phyloP scores from a whole-genome alignment of 371 early-diverging fungal species.

The Lichtheimia ornata region DNA sequence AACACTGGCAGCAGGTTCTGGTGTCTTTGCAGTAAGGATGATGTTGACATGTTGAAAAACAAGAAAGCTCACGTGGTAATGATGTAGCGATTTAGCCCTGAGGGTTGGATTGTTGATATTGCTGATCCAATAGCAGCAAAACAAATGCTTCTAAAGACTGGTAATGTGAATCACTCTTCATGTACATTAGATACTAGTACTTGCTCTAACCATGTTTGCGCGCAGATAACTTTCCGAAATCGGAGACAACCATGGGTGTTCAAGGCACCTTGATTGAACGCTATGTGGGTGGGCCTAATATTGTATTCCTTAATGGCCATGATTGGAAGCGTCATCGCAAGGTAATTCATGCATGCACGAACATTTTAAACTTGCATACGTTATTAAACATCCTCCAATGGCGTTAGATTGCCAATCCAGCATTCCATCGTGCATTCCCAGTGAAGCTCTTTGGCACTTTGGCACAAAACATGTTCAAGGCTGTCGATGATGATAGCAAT shows the following conservation, averaged over 20 bases:
- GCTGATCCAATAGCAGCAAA: conserved; percentile 24
- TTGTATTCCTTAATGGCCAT: conserved; percentile 21
- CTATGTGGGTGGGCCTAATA: conserved; percentile 23
- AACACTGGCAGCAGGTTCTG: background rate
- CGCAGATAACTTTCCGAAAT: conserved; percentile 31
- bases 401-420: conserved; percentile 35
- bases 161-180: conserved; percentile 1
- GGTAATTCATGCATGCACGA: conserved; percentile 7
- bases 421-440: conserved; percentile 42
- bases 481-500: conserved; percentile 10
- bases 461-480: conserved; percentile 20
- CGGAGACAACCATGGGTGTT: conserved; percentile 4
- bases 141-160: conserved; percentile 21
- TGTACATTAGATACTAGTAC: no score
- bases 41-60: no score
- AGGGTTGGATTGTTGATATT: conserved; percentile 18
- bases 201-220: no score
- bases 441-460: conserved; percentile 28
- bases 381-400: background rate
- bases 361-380: background rate
- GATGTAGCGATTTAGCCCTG: conserved; percentile 6
- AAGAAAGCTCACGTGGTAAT: no score
- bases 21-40: conserved; percentile 13
- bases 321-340: conserved; percentile 30
- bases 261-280: conserved; percentile 13